Evolutionary conservation across 2,329 filamentous ascomycete species (phyloP), one percentile per base, ranked within the genome.

Genomic region (Penicillium polonicum): DNA sequence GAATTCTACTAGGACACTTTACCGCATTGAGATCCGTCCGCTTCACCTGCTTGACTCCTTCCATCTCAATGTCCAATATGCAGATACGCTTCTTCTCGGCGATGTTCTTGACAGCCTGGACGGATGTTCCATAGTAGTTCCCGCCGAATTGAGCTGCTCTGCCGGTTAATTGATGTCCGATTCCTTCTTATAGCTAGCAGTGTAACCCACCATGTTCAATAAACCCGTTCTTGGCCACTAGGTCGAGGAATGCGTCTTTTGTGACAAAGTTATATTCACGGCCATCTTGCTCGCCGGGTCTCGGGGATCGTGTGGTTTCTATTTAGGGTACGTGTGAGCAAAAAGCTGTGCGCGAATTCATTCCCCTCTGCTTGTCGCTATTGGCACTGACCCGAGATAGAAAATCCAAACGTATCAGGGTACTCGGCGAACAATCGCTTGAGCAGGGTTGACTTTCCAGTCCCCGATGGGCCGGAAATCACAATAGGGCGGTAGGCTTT

Each of bases 21-120:
- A 52, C 50, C 50, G 91, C 90, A 56, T 87, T 83, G 61, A 92
- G 84, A 65, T 82, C 82, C 49, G 88, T 89, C 61, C 84, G 83
- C 75, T 92, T 91, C 70, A 97, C 90, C 78, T 97, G 92, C 80
- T 96, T 96, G 58, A 97, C 92, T 60, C 92, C 92, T 83, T 96
- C 92, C 91, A 97, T 96, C 82, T 97, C 93, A 72, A 97, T 97
- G 74, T 97, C 93, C 65, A 97, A 79, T 48, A 97, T 86, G 60
- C 92, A 93, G 42, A 92, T 85, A 69, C 82, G 83, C 49, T 87
- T 88, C 77, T 87, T 85, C 60, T 85, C 83, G 2, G 83, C 83
- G 73, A 92, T 87, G 69, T 90, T 85, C 74, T 88, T 83, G 62
- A 96, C 91, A 29, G 91, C 91, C 75, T 83, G 81, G 70, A 91